A percentile compares a stretch with the other conserved stretches of the same genome.
Conservation (phyloP, 2,329 filamentous ascomycete species). For the Colletotrichum trifolii region DNA sequence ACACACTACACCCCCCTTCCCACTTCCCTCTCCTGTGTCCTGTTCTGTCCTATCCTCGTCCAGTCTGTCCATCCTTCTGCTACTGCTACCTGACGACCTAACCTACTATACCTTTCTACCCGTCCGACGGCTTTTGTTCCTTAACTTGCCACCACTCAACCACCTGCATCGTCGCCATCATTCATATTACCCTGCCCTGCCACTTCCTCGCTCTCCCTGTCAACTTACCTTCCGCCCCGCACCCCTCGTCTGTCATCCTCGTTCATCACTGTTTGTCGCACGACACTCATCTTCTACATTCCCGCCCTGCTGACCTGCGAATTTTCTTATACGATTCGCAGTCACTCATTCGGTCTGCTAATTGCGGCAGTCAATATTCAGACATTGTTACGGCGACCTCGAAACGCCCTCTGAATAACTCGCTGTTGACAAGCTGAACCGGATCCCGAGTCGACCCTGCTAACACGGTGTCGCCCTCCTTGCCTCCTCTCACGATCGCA, state of each 20-base stretch:
- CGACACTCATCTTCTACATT: slow-evolving; percentile 28
- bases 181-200: slow-evolving; percentile 37
- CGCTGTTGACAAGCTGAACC: slow-evolving; percentile 7
- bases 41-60: slow-evolving; percentile 27
- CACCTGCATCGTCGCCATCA: slow-evolving; percentile 37
- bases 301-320: slow-evolving; percentile 25
- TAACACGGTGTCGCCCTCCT: slow-evolving; percentile 21
- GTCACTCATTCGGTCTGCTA: slow-evolving; percentile 19
- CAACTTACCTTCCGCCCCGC: slow-evolving; percentile 36
- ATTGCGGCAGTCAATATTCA: slow-evolving; percentile 15
- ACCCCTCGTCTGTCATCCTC: slow-evolving; percentile 37
- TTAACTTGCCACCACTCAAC: slow-evolving; percentile 34
- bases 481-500: slow-evolving; percentile 12
- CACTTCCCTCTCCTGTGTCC: slow-evolving; percentile 26
- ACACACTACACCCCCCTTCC: neutral
- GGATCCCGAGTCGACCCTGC: slow-evolving; percentile 23
- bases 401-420: slow-evolving; percentile 14
- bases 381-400: slow-evolving; percentile 15
- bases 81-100: slow-evolving; percentile 22
- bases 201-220: slow-evolving; percentile 35
- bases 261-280: slow-evolving; percentile 35
- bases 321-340: neutral
- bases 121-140: slow-evolving; percentile 23
- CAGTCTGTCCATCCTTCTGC: slow-evolving; percentile 27
- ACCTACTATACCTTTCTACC: slow-evolving; percentile 19